Conservation (phyloP, 768 basidiomycete species). For the Artomyces pyxidatus region DNA sequence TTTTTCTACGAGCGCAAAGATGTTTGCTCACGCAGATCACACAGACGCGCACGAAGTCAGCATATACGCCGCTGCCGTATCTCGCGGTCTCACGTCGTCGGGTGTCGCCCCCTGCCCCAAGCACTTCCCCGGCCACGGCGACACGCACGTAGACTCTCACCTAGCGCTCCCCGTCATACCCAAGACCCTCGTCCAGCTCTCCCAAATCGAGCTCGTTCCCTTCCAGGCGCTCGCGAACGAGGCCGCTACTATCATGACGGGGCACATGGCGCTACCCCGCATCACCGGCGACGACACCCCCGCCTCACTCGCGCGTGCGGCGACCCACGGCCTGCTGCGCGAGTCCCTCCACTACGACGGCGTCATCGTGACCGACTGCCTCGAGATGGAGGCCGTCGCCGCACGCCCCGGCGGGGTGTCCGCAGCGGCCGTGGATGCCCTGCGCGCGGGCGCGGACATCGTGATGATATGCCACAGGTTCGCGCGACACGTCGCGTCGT, state of each 20-base stretch:
- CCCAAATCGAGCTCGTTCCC: constrained; percentile 46
- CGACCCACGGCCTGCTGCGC: constrained; percentile 48
- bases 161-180: constrained; percentile 53
- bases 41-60: constrained; percentile 49
- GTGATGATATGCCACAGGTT: constrained; percentile 68
- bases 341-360: constrained; percentile 44
- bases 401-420: constrained; percentile 37
- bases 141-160: constrained; percentile 67
- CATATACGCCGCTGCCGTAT: constrained; percentile 38
- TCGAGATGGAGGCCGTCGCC: constrained; percentile 70
- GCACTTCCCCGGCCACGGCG: constrained; percentile 71
- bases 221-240: constrained; percentile 36
- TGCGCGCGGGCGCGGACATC: constrained; percentile 63
- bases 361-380: constrained; percentile 63
- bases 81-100: constrained; percentile 36
- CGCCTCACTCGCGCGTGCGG: constrained; percentile 45
- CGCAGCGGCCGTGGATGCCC: constrained; percentile 45
- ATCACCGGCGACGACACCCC: constrained; percentile 48
- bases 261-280: constrained; percentile 62
- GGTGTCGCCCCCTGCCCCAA: constrained; percentile 57
- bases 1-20: neutral
- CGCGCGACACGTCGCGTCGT: constrained; percentile 41
- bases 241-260: constrained; percentile 60
- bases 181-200: constrained; percentile 37
- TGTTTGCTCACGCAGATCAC: neutral